Evolutionary conservation across 495 filamentous ascomycete species (phyloP).

Genomic region (Annulohypoxylon maeteangense): DNA sequence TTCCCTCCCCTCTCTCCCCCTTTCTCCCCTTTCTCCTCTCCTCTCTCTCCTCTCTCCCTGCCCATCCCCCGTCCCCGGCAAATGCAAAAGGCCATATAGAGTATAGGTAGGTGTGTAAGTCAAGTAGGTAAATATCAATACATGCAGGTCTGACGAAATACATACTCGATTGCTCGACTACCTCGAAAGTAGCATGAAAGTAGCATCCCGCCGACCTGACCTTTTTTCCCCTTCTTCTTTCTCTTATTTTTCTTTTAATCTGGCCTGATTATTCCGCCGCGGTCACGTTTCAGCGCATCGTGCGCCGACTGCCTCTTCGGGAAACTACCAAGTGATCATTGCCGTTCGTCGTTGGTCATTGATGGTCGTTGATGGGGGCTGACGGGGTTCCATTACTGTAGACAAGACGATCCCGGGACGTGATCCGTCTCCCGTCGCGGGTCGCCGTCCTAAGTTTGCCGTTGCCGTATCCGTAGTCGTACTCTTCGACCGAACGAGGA

Average conservation of each 20-base stretch:
- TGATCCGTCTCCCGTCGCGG: conserved; percentile 40
- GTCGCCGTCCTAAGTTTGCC: conserved; percentile 35
- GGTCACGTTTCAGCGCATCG: conserved; percentile 45
- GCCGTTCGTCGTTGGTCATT: not conserved
- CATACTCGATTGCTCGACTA: conserved; percentile 36
- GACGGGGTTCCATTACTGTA: conserved; percentile 33
- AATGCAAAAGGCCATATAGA: conserved; percentile 33
- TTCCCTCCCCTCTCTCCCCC: not conserved
- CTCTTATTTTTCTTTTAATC: conserved; percentile 35
- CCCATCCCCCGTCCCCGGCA: conserved; percentile 26
- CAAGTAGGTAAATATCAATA: conserved; percentile 28
- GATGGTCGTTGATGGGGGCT: conserved; percentile 41
- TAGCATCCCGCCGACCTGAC: conserved; percentile 17
- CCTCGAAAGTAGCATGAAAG: conserved; percentile 38
- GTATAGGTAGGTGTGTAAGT: conserved; percentile 23
- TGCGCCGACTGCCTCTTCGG: conserved; percentile 42
- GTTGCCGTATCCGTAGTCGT: conserved; percentile 36
- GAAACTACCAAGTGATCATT: conserved; percentile 40
- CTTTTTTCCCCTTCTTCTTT: conserved; percentile 3
- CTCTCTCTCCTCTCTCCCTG: not conserved
- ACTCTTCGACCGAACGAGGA: conserved; percentile 37
- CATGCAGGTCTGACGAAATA: conserved; percentile 42
- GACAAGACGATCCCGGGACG: conserved; percentile 39
- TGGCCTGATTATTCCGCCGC: conserved; percentile 36
- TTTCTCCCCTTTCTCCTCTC: not conserved